Conservation (phyloP, 257 asterid genomes). For the Avicennia marina region DNA sequence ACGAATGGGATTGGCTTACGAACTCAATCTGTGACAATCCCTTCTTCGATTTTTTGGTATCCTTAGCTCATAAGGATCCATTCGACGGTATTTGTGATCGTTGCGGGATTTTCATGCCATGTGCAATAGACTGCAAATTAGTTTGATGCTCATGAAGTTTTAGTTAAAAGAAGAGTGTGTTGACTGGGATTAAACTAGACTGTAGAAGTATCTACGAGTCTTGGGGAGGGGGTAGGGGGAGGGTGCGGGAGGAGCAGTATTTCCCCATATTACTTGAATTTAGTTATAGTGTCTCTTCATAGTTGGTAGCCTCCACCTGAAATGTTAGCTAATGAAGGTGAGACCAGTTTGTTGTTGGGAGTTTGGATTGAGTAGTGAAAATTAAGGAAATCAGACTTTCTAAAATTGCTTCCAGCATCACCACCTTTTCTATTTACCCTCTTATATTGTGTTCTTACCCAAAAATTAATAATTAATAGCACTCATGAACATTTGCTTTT, state of each 20-base stretch:
- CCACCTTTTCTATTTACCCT: background rate
- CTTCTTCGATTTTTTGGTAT: no score
- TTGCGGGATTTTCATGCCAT: no score
- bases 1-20: background rate
- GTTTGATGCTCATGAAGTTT: no score
- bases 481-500: conserved; percentile 1
- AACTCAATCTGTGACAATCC: no score
- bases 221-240: no score
- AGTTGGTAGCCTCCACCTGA: background rate
- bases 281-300: background rate
- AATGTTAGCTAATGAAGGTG: background rate
- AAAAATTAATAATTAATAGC: background rate
- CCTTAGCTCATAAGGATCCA: no score
- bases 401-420: background rate
- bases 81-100: no score
- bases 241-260: background rate
- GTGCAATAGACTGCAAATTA: no score
- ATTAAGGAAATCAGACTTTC: background rate
- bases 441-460: background rate
- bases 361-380: conserved; percentile 1
- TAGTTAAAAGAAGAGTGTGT: no score
- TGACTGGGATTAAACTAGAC: no score
- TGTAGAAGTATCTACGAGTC: no score
- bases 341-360: background rate
- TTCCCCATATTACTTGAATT: background rate